These are phyloP conservation scores for Colletotrichum truncatum DNA, from an alignment of 2,329 filamentous ascomycete genomes.

Conservation along the genomic window DNA sequence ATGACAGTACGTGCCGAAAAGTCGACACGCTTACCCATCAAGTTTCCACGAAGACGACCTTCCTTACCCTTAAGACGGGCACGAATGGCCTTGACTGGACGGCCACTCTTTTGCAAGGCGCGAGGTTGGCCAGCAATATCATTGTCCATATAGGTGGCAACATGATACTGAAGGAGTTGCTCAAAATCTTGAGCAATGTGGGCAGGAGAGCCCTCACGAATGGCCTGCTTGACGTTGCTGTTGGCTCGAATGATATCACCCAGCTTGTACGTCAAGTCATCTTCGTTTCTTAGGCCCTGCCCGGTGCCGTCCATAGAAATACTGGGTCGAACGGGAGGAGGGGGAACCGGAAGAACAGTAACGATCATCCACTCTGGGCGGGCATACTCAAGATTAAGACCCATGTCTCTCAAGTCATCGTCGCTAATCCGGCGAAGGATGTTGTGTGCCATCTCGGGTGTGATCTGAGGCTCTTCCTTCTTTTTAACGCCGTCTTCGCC, in stretches of 20 bases:
- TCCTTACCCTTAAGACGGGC: constrained; percentile 99
- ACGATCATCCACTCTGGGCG: constrained; percentile 98
- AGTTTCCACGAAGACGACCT: constrained; percentile 93
- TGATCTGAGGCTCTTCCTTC: constrained; percentile 83
- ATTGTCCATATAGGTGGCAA: constrained; percentile 99
- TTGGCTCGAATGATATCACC: constrained; percentile 99
- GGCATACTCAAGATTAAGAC: constrained; percentile 93
- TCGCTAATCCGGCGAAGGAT: constrained; percentile 88
- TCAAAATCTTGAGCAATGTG: constrained; percentile 94
- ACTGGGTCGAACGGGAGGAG: constrained; percentile 93
- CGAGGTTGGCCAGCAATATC: constrained; percentile 96
- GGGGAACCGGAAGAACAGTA: constrained; percentile 93
- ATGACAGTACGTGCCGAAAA: constrained; percentile 99
- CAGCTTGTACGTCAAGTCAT: constrained; percentile 99
- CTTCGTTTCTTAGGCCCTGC: constrained; percentile 92
- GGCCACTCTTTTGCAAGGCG: constrained; percentile 94
- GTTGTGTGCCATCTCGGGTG: constrained; percentile 83
- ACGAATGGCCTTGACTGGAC: constrained; percentile 95
- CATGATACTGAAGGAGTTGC: constrained; percentile 92
- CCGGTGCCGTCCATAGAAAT: constrained; percentile 97
- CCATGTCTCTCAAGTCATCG: constrained; percentile 85
- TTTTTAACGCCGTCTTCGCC: constrained; percentile 77
- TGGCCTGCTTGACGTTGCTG: constrained; percentile 89
- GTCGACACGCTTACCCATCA: constrained; percentile 99
- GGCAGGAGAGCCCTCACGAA: constrained; percentile 88